Base-by-base conservation (phyloP, 345 rosid genomes). In the Moringa oleifera region DNA sequence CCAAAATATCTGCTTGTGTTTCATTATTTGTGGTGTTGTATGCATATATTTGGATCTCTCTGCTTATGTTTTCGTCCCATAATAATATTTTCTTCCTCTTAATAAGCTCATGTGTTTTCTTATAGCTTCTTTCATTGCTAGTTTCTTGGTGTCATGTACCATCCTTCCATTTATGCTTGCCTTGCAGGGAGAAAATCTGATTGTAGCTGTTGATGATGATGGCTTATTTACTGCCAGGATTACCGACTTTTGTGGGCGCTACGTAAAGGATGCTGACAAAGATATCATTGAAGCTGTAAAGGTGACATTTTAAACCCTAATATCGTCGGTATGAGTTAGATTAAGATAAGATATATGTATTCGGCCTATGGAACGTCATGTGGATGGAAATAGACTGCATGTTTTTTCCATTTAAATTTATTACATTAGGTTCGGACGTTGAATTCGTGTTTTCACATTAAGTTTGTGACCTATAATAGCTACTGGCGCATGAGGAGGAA, bases 131-230 rank as follows among this genome's bases (percentile, higher is more conserved):
- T n/a, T n/a, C n/a, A n/a, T n/a, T n/a, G n/a, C n/a, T n/a, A n/a
- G n/a, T n/a, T n/a, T n/a, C n/a, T n/a, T n/a, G n/a, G 15, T 31
- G 10, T 25, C 8, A 18, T 25, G n/a, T 45, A 20, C 6, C 33
- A 25, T 25, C 19, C 13, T 20, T 58, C 58, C 52, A 56, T 33
- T 21, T 58, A 11, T 18, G 33, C 24, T 33, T 65, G 62, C 21
- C 53, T 46, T 68, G 55, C 69, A 90, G 97, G 96, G 91, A 9
- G 97, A 87, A 63, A 79, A 75, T 61, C 71, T 94, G 73, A 75
- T 87, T 23, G 97, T 94, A 53, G 87, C 97, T 20, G 99, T 94
- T 72, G 99, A 94, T 71, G 97, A 91, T 57, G 99, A 94, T 77
- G 99, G 99, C 51, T 81, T 66, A 68, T 94, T 94, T 73, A 84